Evolutionary conservation across 1,284 basidiomycete species (phyloP), one percentile per base, ranked within the genome.

Genomic region (Puccinia novopanici): DNA sequence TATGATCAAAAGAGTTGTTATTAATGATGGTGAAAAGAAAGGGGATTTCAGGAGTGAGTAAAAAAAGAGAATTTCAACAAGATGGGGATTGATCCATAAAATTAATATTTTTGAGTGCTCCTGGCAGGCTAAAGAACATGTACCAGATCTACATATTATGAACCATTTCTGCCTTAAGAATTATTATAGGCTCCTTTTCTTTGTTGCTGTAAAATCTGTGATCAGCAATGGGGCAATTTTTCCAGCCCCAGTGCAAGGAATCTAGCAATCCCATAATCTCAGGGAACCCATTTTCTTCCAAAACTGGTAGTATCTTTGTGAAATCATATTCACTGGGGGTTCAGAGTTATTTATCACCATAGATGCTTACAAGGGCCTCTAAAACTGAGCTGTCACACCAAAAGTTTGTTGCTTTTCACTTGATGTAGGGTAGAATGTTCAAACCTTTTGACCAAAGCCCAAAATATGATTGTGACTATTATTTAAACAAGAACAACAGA

Each of bases 41-140:
- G n/a, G n/a, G n/a, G n/a, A n/a, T n/a, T n/a, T n/a, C n/a, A n/a
- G n/a, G n/a, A n/a, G n/a, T n/a, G n/a, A n/a, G n/a, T n/a, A n/a
- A n/a, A n/a, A n/a, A n/a, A n/a, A n/a, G n/a, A n/a, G n/a, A n/a
- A n/a, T n/a, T n/a, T n/a, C n/a, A n/a, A n/a, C n/a, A n/a, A n/a
- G n/a, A n/a, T 45, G n/a, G 27, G 52, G 27, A 63, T 63, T 17
- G n/a, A 50, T 75, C 45, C 0, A 65, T 19, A 8, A 75, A 50
- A 34, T 75, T 75, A 30, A 75, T 75, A 37, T 75, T 59, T 40
- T 75, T 75, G 17, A 65, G 59, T 30, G 57, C 27, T 30, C 74
- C 74, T 0, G 74, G 74, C 6, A 54, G 10, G 13, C 73, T 34
- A 75, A 75, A 75, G 27, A 75, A 75, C 2, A 37, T 17, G 22